Conservation (phyloP, 2,329 filamentous ascomycete species). For the Ceratocystis ficicola region DNA sequence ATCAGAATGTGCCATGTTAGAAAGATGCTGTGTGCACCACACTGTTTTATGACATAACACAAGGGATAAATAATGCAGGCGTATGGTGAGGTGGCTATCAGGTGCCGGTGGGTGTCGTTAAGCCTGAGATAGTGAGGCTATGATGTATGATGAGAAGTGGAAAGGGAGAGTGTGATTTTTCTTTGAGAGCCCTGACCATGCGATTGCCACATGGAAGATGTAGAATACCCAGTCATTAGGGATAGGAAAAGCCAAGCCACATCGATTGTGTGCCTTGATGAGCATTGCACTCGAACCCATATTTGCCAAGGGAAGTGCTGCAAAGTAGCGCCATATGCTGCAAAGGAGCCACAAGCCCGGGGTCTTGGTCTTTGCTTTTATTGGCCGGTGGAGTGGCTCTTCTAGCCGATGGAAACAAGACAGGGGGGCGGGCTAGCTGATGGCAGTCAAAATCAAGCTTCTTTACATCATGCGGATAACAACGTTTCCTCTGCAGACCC, state of each 20-base stretch:
- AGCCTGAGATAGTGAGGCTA: background rate
- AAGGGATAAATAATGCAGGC: background rate
- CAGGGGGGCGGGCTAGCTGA: background rate
- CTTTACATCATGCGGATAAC: slow-evolving; percentile 35
- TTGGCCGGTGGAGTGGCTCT: background rate
- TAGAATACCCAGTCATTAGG: background rate
- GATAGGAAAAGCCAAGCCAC: background rate
- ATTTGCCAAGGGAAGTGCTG: background rate
- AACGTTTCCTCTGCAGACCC: slow-evolving; percentile 39
- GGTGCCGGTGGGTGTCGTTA: too few relatives aligned
- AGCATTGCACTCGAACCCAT: background rate
- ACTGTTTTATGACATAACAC: background rate
- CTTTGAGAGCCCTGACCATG: background rate
- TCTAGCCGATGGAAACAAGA: background rate
- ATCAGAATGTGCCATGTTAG: background rate
- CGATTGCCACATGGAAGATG: background rate
- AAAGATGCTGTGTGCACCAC: background rate
- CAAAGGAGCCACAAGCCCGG: background rate
- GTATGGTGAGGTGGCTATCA: background rate
- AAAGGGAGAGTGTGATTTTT: background rate
- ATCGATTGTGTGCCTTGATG: background rate
- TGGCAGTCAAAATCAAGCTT: background rate
- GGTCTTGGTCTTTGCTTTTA: background rate
- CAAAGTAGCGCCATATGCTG: background rate
- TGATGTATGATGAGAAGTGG: background rate